Evolutionary conservation across 2,329 filamentous ascomycete species (phyloP), one percentile per base, ranked within the genome.

Genomic region (Penicillium sp.): DNA sequence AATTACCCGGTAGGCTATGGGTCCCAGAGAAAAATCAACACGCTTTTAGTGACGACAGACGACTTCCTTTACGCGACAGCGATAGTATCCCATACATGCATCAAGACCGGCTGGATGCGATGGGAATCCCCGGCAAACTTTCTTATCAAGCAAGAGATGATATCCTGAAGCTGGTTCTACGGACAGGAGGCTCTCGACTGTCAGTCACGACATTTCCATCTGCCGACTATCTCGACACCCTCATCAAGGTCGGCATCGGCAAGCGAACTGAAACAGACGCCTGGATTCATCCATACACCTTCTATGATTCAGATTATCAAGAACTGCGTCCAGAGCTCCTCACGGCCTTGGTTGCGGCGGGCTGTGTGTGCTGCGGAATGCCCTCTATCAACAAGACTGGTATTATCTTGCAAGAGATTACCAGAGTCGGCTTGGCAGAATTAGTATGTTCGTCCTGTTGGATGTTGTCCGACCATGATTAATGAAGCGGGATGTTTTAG

Each of bases 321-420:
- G 46, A 60, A 13, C 42, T 65, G 13, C 52, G 59, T 0, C 61
- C 63, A 0, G 63, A 65, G n/a, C 45, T 65, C 2, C 25, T 64
- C 1, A 62, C 59, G 14, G 61, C 54, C 0, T 37, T 65, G 35
- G 57, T 65, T 13, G 57, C 63, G 37, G 63, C 61, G 1, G 63
- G 63, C 1, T 65, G 63, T 45, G 63, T 65, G 6, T 65, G 63
- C 30, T 65, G 63, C 38, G 63, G 63, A 7, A n/a, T 62, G 42
- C 51, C 59, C 2, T 65, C 63, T 2, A 65, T 65, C 16, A 60
- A 40, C 28, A 61, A 64, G n/a, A 64, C 61, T 11, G 64, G 64
- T 0, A 60, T 65, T 25, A 57, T 65, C 51, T 43, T 65, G 1
- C 64, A 65, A 13, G 64, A 65, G 30, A 65, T 64, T n/a, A 62